phyloP scores from a whole-genome alignment of 495 filamentous ascomycete genomes.

The Xylaria castorea region DNA sequence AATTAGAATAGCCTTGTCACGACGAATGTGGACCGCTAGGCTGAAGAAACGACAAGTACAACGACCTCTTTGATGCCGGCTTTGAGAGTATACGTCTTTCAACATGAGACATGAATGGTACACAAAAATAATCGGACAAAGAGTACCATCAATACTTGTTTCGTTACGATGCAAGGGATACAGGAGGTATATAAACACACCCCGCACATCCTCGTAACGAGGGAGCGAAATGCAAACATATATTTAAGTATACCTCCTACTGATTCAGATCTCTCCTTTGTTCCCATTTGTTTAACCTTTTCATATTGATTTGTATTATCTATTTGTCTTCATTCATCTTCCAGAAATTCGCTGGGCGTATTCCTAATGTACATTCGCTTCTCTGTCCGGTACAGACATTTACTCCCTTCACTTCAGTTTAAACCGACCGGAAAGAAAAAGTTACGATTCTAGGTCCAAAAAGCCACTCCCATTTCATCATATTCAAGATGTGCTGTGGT shows the following conservation, averaged over 20 bases:
- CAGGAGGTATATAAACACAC: constrained; percentile 21
- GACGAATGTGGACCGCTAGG: background rate
- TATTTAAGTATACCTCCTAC: background rate
- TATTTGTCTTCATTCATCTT: background rate
- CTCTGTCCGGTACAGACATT: constrained; percentile 27
- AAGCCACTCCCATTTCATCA: background rate
- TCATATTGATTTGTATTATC: background rate
- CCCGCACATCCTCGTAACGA: background rate
- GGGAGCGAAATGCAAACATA: background rate
- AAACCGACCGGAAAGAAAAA: background rate
- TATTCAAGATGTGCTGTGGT: constrained; percentile 24
- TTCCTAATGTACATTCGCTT: background rate
- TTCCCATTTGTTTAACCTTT: background rate
- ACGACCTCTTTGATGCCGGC: background rate
- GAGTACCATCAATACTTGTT: background rate
- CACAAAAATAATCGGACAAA: constrained; percentile 20
- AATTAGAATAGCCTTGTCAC: constrained; percentile 4
- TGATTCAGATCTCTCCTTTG: background rate
- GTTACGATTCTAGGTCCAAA: background rate
- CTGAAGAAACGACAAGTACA: background rate
- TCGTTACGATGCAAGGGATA: constrained; percentile 6
- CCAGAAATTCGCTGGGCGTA: background rate
- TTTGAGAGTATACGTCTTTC: background rate
- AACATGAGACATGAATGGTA: background rate
- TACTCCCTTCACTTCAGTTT: background rate